Evolutionary conservation across 805 yeast genomes (phyloP), one percentile per base, ranked within the genome.

Genomic region (Priceomyces castillae): DNA sequence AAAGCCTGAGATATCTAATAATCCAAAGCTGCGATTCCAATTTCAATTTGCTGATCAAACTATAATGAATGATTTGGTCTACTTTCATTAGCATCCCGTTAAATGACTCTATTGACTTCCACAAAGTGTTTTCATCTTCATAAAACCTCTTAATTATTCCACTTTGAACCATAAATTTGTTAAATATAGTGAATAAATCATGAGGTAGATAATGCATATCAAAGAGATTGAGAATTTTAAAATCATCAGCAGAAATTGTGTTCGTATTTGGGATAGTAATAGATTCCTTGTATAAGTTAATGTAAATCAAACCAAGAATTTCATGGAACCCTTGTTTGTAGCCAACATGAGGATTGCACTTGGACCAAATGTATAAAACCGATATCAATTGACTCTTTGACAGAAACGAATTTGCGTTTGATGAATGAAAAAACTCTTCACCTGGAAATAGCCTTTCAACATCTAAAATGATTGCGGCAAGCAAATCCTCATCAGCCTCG

Each of bases 241-340:
- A 25, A 45, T 72, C 78, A 22, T 63, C 58, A 10, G 39, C 36
- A 2, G 57, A 51, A 20, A 60, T 48, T 0, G 64, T 52, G 30
- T 58, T 56, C 10, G 61, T 57, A 11, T 43, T 56, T 2, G 67
- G 60, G 14, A 61, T 57, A 19, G 41, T 44, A 28, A 62, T 52
- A 3, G 73, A 54, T 46, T 76, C 81, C 6, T 53, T 50, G 45
- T 59, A 51, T 14, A 76, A 49, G 41, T 65, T 66, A 15, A 72
- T 59, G 52, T 65, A 77, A 6, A 78, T 62, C 42, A 77, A 53
- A 1, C 82, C 83, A 41, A 73, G 58, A 3, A 78, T 59, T 53
- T 78, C 83, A 58, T 78, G 83, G 39, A 76, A 54, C 1, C 83
- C 83, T 53, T 78, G 83, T 47, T 70, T 73, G 47, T 74, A 74